Percentiles rank a stretch among this genome's conserved stretches.
These are phyloP conservation scores for Monosporascus sp. DNA, from an alignment of 2,329 filamentous ascomycete species.

Conservation along the genomic window DNA sequence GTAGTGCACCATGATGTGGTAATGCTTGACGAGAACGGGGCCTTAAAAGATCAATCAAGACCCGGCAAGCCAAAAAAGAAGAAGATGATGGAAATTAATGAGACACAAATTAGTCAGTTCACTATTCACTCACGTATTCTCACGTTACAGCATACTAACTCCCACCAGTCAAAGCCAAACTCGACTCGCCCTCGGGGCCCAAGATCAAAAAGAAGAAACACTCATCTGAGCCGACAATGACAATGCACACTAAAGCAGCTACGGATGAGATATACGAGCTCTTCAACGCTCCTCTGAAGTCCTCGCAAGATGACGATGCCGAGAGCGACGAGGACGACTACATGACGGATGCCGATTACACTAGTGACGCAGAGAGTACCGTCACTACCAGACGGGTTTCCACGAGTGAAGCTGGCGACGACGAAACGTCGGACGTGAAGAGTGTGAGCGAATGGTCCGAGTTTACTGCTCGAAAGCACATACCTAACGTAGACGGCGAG, in stretches of 20 bases:
- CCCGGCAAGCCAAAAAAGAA: constrained; percentile 60
- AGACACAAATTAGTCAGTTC: constrained; percentile 82
- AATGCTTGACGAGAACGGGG: constrained; percentile 57
- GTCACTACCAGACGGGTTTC: constrained; percentile 66
- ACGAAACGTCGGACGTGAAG: constrained; percentile 53
- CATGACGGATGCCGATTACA: constrained; percentile 71
- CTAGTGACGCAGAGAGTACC: constrained; percentile 80
- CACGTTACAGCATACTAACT: constrained; percentile 25
- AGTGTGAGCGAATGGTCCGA: constrained; percentile 84
- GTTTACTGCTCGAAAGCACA: constrained; percentile 69
- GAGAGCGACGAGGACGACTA: constrained; percentile 60
- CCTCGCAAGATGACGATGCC: constrained; percentile 32
- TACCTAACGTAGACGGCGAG: constrained; percentile 44
- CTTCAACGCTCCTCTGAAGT: constrained; percentile 77
- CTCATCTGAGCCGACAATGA: constrained; percentile 86
- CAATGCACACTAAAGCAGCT: constrained; percentile 87
- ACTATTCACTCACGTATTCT: background rate
- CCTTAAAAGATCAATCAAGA: constrained; percentile 37
- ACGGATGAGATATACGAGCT: constrained; percentile 98
- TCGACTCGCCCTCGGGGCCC: constrained; percentile 81
- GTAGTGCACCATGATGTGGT: constrained; percentile 39
- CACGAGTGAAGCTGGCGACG: constrained; percentile 35
- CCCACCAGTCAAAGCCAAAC: constrained; percentile 75
- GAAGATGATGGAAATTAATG: constrained; percentile 80
- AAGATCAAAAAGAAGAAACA: constrained; percentile 74